Conservation (phyloP, 805 yeast genomes). For the Saccharomycopsis babjevae region DNA sequence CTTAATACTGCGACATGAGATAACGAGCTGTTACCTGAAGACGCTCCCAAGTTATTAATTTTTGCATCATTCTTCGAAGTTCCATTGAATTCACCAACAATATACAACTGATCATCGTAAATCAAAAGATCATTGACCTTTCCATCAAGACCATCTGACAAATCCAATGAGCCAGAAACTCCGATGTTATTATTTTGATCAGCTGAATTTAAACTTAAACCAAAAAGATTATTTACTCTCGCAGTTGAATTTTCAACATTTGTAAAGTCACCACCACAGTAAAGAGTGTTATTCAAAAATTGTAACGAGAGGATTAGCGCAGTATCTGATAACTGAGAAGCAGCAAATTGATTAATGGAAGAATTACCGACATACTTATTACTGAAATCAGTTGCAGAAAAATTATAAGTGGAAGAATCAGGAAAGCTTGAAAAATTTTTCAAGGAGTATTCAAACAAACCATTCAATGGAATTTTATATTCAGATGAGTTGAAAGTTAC, state of each 20-base stretch:
- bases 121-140: constrained; percentile 26
- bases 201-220: constrained; percentile 2
- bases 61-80: constrained; percentile 26
- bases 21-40: constrained; percentile 26
- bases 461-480: constrained; percentile 42
- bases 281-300: constrained; percentile 28
- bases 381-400: constrained; percentile 19
- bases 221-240: constrained; percentile 25
- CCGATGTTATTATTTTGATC: constrained; percentile 13
- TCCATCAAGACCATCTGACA: constrained; percentile 33
- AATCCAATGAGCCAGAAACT: constrained; percentile 6
- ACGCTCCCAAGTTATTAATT: constrained; percentile 22
- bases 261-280: constrained; percentile 41
- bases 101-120: constrained; percentile 29
- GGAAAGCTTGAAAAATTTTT: constrained; percentile 57
- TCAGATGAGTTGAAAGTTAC: constrained; percentile 16
- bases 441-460: constrained; percentile 73
- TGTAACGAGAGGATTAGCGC: constrained; percentile 31
- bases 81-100: constrained; percentile 39
- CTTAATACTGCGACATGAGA: constrained; percentile 30
- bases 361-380: constrained; percentile 36
- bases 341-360: constrained; percentile 32
- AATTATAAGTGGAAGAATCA: constrained; percentile 22
- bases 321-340: constrained; percentile 23
- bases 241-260: constrained; percentile 27